Conservation (phyloP, 169 alveolate species). For the Eimeria acervulina region DNA sequence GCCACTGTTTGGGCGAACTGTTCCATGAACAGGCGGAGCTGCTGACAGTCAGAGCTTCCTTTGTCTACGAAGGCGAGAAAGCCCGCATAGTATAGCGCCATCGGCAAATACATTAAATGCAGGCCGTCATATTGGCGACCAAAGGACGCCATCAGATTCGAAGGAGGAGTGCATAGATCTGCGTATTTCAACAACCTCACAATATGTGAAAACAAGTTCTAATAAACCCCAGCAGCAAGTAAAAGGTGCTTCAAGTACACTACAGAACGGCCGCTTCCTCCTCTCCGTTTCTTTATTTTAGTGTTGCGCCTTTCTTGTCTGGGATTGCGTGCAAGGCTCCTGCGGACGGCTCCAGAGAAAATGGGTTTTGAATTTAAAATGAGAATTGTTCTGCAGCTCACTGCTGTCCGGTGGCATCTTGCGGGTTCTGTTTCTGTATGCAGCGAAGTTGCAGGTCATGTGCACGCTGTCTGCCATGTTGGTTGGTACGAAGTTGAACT, state of each 20-base stretch:
- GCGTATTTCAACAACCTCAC: background rate
- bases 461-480: background rate
- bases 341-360: background rate
- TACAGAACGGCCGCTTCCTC: background rate
- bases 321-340: background rate
- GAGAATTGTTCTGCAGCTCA: background rate
- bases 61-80: slow-evolving; percentile 68
- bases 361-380: background rate
- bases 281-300: background rate
- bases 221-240: background rate
- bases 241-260: background rate
- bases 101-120: slow-evolving; percentile 59
- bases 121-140: slow-evolving; percentile 74
- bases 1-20: slow-evolving; percentile 32
- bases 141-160: slow-evolving; percentile 41
- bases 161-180: slow-evolving; percentile 30
- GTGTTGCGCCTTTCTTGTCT: background rate
- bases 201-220: background rate
- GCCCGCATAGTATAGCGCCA: slow-evolving; percentile 53
- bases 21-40: slow-evolving; percentile 58
- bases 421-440: background rate
- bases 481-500: slow-evolving; percentile 48
- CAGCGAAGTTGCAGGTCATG: slow-evolving; percentile 45
- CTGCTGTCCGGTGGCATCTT: background rate
- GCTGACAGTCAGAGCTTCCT: slow-evolving; percentile 58